Conservation (phyloP, 108 stramenopile species). For the Skeletonema potamos region DNA sequence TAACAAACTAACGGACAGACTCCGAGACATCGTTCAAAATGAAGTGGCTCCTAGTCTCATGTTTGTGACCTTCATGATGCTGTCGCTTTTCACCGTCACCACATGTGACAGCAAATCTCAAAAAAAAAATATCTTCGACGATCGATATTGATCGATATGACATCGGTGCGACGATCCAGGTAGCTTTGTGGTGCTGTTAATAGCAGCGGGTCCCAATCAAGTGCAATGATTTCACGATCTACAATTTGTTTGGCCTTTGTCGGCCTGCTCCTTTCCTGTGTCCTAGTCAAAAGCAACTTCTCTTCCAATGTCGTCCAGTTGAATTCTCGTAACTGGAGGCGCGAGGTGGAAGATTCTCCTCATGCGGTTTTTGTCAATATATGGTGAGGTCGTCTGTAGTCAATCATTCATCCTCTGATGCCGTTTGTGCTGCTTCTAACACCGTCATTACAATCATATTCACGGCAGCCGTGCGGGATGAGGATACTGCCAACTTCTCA, state of each 20-base stretch:
- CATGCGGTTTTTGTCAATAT: slow-evolving; percentile 69
- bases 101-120: no score
- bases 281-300: slow-evolving; percentile 16
- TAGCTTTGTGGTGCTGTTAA: no score
- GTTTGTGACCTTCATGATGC: no score
- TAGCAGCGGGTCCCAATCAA: no score
- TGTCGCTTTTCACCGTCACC: no score
- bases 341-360: slow-evolving; percentile 56
- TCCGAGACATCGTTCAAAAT: no score
- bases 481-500: slow-evolving; percentile 78
- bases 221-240: background rate
- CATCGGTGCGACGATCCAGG: no score
- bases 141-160: no score
- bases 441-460: background rate
- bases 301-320: slow-evolving; percentile 64
- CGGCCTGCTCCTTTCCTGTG: slow-evolving; percentile 1
- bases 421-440: background rate
- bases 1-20: no score
- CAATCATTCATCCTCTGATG: background rate
- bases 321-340: slow-evolving; percentile 58
- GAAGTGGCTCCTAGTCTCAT: no score
- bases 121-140: no score
- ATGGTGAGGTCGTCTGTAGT: slow-evolving; percentile 31
- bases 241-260: background rate
- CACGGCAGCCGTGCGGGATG: slow-evolving; percentile 52